Evolutionary conservation across 2,329 filamentous ascomycete species (phyloP).

Genomic region (Chrysoporthe austroafricana): DNA sequence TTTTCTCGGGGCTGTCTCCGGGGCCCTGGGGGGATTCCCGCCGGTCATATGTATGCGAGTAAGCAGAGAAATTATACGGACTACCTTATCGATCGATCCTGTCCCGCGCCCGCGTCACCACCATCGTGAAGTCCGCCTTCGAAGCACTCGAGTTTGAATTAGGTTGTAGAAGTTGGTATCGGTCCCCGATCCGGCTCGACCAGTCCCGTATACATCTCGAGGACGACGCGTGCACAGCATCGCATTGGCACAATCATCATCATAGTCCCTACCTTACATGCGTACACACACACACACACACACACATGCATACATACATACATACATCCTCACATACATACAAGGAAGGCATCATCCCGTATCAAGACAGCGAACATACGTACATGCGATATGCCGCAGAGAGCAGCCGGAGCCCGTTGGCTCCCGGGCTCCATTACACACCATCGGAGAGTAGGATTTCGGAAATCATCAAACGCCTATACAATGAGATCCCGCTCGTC

Average conservation of each 20-base stretch:
- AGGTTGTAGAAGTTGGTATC: not conserved
- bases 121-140: not conserved
- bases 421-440: no score
- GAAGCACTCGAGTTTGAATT: not conserved
- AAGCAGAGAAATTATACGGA: conserved; percentile 1
- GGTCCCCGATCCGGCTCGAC: no score
- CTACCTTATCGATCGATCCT: not conserved
- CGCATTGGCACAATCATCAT: not conserved
- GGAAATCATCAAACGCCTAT: no score
- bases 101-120: not conserved
- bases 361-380: no score
- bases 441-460: no score
- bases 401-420: no score
- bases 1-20: not conserved
- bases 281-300: not conserved
- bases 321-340: not conserved
- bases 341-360: no score
- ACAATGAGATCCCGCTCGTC: no score
- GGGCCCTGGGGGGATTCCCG: not conserved
- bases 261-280: not conserved
- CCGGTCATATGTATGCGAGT: conserved; percentile 2
- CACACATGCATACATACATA: no score
- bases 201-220: not conserved
- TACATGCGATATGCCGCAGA: no score
- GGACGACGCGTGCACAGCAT: not conserved